A percentile compares a stretch with the other conserved stretches of the same genome.
These are phyloP conservation scores for Phalaenopsis hybrid DNA, from an alignment of 116 monocot genomes.

Conservation along the genomic window DNA sequence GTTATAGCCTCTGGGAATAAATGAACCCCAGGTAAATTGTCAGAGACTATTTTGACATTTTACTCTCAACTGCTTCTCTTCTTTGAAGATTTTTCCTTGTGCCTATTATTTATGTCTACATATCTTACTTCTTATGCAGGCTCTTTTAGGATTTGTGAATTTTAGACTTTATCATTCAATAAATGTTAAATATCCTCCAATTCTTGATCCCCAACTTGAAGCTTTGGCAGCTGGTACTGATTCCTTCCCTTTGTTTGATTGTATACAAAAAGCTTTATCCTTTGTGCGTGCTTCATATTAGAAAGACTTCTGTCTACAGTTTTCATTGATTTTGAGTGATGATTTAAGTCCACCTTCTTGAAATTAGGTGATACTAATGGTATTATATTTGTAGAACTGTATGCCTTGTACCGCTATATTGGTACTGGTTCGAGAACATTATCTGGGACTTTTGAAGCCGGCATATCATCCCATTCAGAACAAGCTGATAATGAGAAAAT, in stretches of 20 bases:
- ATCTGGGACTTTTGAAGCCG: slow-evolving; percentile 21
- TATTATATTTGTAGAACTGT: slow-evolving; percentile 52
- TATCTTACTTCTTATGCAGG: slow-evolving; percentile 39
- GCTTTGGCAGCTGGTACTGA: slow-evolving; percentile 82
- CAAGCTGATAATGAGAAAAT: slow-evolving; percentile 17
- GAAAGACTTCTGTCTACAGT: background rate
- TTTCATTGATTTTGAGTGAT: background rate
- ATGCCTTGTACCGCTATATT: slow-evolving; percentile 67
- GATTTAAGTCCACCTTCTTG: background rate
- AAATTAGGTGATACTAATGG: background rate
- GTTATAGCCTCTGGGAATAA: too few relatives aligned
- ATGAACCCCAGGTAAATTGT: too few relatives aligned
- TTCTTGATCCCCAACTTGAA: slow-evolving; percentile 84
- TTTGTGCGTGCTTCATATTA: background rate
- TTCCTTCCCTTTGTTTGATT: slow-evolving; percentile 7
- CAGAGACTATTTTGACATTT: too few relatives aligned
- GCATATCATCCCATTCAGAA: slow-evolving; percentile 19
- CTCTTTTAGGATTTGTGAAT: slow-evolving; percentile 84
- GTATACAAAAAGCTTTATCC: background rate
- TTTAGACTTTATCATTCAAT: slow-evolving; percentile 95
- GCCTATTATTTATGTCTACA: background rate
- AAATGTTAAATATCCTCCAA: slow-evolving; percentile 82
- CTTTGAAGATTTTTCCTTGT: background rate
- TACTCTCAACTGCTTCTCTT: background rate
- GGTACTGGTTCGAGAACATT: slow-evolving; percentile 34